phyloP scores from a whole-genome alignment of 2,329 filamentous ascomycete genomes.

The Claviceps digitariae region DNA sequence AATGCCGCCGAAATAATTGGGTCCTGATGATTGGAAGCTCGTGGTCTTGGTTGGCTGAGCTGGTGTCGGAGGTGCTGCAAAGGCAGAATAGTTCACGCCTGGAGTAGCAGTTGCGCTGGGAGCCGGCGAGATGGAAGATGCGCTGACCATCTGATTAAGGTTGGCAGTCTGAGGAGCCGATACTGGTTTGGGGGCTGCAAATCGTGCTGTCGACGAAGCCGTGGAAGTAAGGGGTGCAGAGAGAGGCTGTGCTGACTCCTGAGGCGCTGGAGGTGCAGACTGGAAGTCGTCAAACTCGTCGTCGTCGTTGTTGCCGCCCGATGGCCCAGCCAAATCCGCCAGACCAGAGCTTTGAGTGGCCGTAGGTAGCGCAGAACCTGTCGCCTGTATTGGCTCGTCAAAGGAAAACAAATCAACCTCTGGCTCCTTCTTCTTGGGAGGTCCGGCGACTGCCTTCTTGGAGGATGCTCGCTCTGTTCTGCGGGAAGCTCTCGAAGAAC shows the following conservation, averaged over 20 bases:
- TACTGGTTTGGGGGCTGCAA: constrained; percentile 71
- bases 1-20: constrained; percentile 93
- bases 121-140: constrained; percentile 69
- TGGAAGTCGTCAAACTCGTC: constrained; percentile 98
- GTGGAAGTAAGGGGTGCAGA: constrained; percentile 35
- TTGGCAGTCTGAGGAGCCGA: constrained; percentile 71
- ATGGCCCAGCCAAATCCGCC: constrained; percentile 25
- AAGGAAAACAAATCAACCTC: constrained; percentile 89
- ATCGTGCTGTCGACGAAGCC: constrained; percentile 47
- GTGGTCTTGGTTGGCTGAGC: constrained; percentile 39
- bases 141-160: constrained; percentile 64
- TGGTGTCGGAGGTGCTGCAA: constrained; percentile 28
- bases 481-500: constrained; percentile 30
- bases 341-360: constrained; percentile 34
- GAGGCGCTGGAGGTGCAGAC: constrained; percentile 55
- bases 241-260: constrained; percentile 33
- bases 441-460: constrained; percentile 39
- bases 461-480: constrained; percentile 18
- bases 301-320: constrained; percentile 34
- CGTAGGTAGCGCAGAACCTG: constrained; percentile 28
- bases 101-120: constrained; percentile 41
- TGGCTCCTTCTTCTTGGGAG: constrained; percentile 72
- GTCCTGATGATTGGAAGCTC: constrained; percentile 62
- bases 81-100: constrained; percentile 51
- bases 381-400: constrained; percentile 54